These are phyloP conservation scores for Choiromyces venosus DNA, from an alignment of 495 filamentous ascomycete species.

Conservation along the genomic window DNA sequence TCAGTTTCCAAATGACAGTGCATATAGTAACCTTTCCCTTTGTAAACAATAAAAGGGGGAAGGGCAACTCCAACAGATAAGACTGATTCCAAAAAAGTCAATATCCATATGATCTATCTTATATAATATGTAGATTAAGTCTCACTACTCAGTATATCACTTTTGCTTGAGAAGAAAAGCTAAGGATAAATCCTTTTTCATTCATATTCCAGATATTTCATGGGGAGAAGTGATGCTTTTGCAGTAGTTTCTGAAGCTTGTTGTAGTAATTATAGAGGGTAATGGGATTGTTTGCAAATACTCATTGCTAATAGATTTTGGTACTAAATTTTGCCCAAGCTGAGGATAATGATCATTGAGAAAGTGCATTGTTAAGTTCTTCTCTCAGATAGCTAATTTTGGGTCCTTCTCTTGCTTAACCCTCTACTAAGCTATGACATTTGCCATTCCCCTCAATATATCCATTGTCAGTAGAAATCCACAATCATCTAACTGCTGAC, in stretches of 20 bases:
- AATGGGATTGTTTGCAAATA: slow-evolving; percentile 4
- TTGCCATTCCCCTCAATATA: slow-evolving; percentile 7
- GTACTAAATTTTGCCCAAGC: slow-evolving; percentile 2
- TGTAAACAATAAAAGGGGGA: slow-evolving; percentile 15
- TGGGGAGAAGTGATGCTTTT: neutral
- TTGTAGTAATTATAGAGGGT: slow-evolving; percentile 5
- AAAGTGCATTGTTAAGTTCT: slow-evolving; percentile 6
- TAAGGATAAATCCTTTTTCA: slow-evolving; percentile 15
- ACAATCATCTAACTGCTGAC: neutral
- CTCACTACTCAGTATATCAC: slow-evolving; percentile 6
- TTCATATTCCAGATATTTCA: slow-evolving; percentile 18
- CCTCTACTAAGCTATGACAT: neutral
- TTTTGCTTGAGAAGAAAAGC: slow-evolving; percentile 17
- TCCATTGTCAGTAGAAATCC: slow-evolving; percentile 13
- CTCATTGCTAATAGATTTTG: slow-evolving; percentile 5
- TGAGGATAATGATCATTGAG: slow-evolving; percentile 7
- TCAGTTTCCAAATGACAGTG: slow-evolving; percentile 11
- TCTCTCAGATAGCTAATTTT: neutral
- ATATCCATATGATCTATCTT: slow-evolving; percentile 14
- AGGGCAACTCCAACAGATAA: neutral
- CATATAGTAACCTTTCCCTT: slow-evolving; percentile 19
- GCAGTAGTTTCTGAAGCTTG: neutral
- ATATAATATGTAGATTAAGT: slow-evolving; percentile 4
- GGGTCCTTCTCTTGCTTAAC: slow-evolving; percentile 1
- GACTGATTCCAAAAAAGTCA: slow-evolving; percentile 15